Evolutionary conservation across 2,329 filamentous ascomycete genomes (phyloP), one percentile per base, ranked within the genome.

Genomic region (Metarhizium humberi): DNA sequence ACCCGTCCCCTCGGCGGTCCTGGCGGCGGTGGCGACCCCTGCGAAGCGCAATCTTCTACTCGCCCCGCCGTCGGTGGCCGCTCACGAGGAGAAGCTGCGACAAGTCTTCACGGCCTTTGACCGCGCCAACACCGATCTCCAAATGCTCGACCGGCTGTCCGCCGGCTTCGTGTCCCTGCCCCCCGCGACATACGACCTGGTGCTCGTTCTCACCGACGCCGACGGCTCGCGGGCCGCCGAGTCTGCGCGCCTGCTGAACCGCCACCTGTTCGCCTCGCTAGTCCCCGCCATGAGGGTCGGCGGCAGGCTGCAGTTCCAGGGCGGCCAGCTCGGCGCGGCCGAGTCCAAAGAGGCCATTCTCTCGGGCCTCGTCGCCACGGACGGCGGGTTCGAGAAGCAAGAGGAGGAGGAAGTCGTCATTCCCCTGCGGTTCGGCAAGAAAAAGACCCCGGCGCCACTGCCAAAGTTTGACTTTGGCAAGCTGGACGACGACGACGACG

Each of bases 91-190:
- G 62, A 84, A 84, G 64, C 79, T 97, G 61, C 81, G 84, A 60
- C 75, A 77, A 61, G 78, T 94, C 59, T 82, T 95, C 65, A 78
- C 84, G 57, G 76, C 83, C 56, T 85, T 90, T 74, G 85, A 94
- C 70, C 86, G 90, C 67, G 75, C 79, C 60, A 77, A 80, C 49
- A 92, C 91, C 59, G 94, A 99, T 68, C 79, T 99, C 53, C 94
- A 97, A 72, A 99, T 99, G 94, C 87, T 99, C 58, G 94, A 99
- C 74, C 90, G 94, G 52, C 81, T 99, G 45, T 84, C 88, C 2
- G 82, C 88, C 40, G 90, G 90, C 58, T 78, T 96, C 42, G 89
- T 94, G 56, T 77, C 84, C 7, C 84, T 99, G 0, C 87, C 92
- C 1, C 63, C 81, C 54, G 75, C 82, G 51, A 88, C 88, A 54